Base-by-base conservation (phyloP, 306 rosid species). In the Castanea sativa region DNA sequence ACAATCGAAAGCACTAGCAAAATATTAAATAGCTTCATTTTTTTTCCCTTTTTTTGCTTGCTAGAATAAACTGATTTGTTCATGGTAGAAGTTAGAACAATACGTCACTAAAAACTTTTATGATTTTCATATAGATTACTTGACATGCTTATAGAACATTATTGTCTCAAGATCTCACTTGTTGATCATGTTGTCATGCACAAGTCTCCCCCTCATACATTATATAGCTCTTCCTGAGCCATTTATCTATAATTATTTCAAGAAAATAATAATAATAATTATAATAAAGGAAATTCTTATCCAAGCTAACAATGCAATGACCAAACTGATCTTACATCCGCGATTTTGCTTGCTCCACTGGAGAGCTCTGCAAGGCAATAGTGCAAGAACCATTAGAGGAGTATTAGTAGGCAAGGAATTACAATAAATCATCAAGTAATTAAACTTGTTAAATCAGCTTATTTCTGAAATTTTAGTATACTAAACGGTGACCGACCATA, bases 301-400 rank as follows among this genome's bases (percentile, higher is more conserved):
- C 15, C 61, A 52, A 27, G 45, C 23, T 21, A 20, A 3, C 52
- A 67, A 33, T 18, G 41, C 41, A 18, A 15, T 14, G 23, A 16
- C 43, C 63, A 27, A 25, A 49, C 53, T 29, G 25, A 59, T 70
- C 73, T 82, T 84, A 87, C 61, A 87, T 67, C 71, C 88, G 86
- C 68, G 90, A 76, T 41, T 82, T 84, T 32, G 83, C 67, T 77
- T 84, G 85, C 53, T 77, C 79, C 59, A 10, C 67, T 9, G 80
- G 79, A 49, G 83, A 60, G 72, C 90, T 77, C 90, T 87, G 85
- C 88, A 87, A 74, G n/a, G 45, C 19, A 56, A 64, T 38, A 65
- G 65, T 51, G 41, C 55, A 70, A 81, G 30, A 41, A 20, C 18
- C 7, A 11, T 78, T 41, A 85, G 75, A 41, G 38, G 73, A 38